These are phyloP conservation scores for Phytophthora crassamura DNA, from an alignment of 352 stramenopile genomes.

Conservation along the genomic window DNA sequence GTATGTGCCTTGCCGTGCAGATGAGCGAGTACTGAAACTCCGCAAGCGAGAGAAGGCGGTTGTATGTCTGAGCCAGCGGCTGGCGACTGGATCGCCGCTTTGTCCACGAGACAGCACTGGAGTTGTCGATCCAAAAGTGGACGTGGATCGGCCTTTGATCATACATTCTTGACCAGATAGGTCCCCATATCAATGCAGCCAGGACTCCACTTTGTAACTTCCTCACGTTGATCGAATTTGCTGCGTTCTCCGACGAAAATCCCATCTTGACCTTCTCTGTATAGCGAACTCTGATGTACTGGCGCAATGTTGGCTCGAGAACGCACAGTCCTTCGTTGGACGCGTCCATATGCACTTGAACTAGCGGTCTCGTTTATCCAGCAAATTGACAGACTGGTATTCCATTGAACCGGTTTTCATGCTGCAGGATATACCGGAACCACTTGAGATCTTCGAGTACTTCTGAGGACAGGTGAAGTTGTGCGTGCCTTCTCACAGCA, in stretches of 20 bases:
- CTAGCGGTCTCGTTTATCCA: neutral
- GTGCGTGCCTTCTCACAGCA: neutral
- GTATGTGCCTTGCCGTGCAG: neutral
- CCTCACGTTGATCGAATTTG: conserved; percentile 3
- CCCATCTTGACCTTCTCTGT: neutral
- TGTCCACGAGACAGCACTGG: conserved; percentile 5
- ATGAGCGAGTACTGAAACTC: neutral
- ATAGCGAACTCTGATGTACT: neutral
- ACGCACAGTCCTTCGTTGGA: neutral
- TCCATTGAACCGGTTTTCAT: neutral
- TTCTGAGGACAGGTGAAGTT: neutral
- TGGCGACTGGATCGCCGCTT: neutral
- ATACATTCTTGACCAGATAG: neutral
- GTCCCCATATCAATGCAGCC: neutral
- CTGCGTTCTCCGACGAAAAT: neutral
- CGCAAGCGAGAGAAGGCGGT: conserved; percentile 5
- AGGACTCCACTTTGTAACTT: neutral
- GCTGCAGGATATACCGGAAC: neutral
- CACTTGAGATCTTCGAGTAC: neutral
- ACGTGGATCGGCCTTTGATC: neutral
- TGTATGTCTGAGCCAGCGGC: conserved; percentile 1
- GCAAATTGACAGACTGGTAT: neutral
- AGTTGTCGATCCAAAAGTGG: conserved; percentile 10
- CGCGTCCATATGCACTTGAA: conserved; percentile 9
- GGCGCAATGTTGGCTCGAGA: neutral